phyloP scores from a whole-genome alignment of 768 basidiomycete species.

The Aureoboletus auriporus region DNA sequence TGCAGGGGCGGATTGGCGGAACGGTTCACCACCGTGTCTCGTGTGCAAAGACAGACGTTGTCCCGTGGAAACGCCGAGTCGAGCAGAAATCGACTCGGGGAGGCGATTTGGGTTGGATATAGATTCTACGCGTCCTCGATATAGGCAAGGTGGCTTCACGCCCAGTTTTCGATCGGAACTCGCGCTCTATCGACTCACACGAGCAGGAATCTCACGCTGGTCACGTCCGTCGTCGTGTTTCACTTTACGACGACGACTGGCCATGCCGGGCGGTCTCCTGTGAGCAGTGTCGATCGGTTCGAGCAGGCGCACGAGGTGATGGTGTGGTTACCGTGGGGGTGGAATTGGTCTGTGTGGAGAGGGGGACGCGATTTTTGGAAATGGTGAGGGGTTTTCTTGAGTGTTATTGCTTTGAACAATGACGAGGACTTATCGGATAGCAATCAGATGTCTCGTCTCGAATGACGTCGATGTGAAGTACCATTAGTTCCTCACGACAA shows the following conservation, averaged over 20 bases:
- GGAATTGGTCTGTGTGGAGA: slow-evolving; percentile 17
- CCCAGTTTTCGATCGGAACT: slow-evolving; percentile 32
- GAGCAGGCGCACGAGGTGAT: slow-evolving; percentile 40
- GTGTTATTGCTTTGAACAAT: no score
- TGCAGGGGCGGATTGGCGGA: slow-evolving; percentile 60
- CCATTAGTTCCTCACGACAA: no score
- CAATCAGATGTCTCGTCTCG: no score
- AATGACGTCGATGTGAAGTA: no score
- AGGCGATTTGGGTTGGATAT: slow-evolving; percentile 35
- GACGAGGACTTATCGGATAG: no score
- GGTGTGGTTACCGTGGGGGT: slow-evolving; percentile 47
- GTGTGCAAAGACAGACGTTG: slow-evolving; percentile 41
- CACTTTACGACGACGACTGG: slow-evolving; percentile 29
- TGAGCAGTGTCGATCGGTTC: slow-evolving; percentile 37
- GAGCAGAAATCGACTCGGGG: slow-evolving; percentile 32
- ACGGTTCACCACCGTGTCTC: slow-evolving; percentile 42
- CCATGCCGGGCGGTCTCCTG: slow-evolving; percentile 20
- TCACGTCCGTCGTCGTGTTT: slow-evolving; percentile 35
- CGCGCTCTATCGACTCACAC: slow-evolving; percentile 38
- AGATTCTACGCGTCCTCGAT: slow-evolving; percentile 41
- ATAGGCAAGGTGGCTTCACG: slow-evolving; percentile 21
- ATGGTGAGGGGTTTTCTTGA: slow-evolving; percentile 16
- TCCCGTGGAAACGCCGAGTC: slow-evolving; percentile 52
- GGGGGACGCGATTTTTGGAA: slow-evolving; percentile 11
- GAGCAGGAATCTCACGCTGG: slow-evolving; percentile 16